phyloP scores from a whole-genome alignment of 192 early-diverging fungal species.

The Umbelopsis sp. region DNA sequence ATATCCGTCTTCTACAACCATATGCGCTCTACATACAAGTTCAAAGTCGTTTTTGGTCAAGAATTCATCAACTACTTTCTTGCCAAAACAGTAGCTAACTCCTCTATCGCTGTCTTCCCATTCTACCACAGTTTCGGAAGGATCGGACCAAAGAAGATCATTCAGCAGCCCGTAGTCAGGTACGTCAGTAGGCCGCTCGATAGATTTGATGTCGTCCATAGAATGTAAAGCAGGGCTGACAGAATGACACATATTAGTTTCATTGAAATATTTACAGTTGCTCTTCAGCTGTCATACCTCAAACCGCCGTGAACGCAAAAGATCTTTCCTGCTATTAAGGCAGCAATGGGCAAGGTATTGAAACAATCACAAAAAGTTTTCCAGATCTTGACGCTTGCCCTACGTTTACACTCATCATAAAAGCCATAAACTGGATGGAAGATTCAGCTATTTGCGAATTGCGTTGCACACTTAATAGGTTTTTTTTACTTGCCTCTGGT shows the following conservation, averaged over 20 bases:
- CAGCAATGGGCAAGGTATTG: conserved; percentile 91
- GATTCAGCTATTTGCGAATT: not conserved
- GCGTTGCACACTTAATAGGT: not conserved
- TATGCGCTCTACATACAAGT: conserved; percentile 97
- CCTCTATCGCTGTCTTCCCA: conserved; percentile 96
- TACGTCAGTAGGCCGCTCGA: conserved; percentile 85
- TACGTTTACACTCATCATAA: conserved; percentile 96
- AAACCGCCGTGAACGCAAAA: conserved; percentile 96
- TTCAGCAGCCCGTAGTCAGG: conserved; percentile 92
- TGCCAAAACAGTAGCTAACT: conserved; percentile 94
- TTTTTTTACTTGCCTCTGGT: conserved; percentile 67
- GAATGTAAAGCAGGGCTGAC: conserved; percentile 64
- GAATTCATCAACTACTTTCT: conserved; percentile 82
- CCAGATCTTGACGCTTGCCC: conserved; percentile 88
- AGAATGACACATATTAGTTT: not conserved
- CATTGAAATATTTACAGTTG: not conserved
- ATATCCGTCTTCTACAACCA: conserved; percentile 98
- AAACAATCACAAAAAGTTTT: conserved; percentile 92
- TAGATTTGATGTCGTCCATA: conserved; percentile 86
- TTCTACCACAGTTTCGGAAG: conserved; percentile 73
- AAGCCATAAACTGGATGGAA: conserved; percentile 84
- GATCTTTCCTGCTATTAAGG: conserved; percentile 89
- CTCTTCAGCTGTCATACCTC: conserved; percentile 27
- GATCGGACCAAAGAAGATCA: conserved; percentile 94
- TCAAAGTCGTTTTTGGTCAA: conserved; percentile 87